Evolutionary conservation across 768 basidiomycete genomes (phyloP).

Genomic region (Naganishia vishniacii): DNA sequence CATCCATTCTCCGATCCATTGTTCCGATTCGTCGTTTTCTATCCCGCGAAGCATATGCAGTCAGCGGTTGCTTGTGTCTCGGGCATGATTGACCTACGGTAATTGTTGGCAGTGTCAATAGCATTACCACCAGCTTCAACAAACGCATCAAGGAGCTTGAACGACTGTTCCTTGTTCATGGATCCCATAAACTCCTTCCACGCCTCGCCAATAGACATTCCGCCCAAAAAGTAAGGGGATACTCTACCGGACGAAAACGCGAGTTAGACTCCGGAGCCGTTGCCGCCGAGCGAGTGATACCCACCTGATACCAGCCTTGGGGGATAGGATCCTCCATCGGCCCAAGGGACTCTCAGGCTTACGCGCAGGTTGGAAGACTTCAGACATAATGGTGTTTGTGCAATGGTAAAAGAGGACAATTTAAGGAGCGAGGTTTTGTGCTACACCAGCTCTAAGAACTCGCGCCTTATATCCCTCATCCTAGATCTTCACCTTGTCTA

Average conservation of each 20-base stretch:
- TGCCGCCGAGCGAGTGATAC: not conserved
- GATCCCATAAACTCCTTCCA: conserved; percentile 46
- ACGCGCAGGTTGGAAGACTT: conserved; percentile 17
- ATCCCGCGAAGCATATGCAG: not conserved
- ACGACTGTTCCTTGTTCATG: conserved; percentile 52
- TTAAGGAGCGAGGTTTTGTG: too few species aligned
- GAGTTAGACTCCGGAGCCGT: too few species aligned
- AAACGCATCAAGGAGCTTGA: conserved; percentile 53
- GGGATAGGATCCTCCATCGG: conserved; percentile 18
- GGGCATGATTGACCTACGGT: conserved; percentile 25
- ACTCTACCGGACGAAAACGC: not conserved
- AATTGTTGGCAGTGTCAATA: conserved; percentile 50
- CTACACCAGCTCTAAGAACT: too few species aligned
- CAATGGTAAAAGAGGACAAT: too few species aligned
- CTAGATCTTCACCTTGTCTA: too few species aligned
- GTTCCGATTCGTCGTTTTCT: conserved; percentile 55
- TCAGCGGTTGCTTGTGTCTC: not conserved
- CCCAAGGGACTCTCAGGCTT: conserved; percentile 26
- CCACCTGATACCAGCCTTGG: conserved; percentile 11
- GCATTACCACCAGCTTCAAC: conserved; percentile 55
- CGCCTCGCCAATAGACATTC: conserved; percentile 23
- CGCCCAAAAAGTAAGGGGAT: conserved; percentile 15
- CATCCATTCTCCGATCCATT: conserved; percentile 56
- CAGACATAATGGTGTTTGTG: not conserved
- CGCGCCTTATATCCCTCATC: too few species aligned